Base-by-base conservation (phyloP, 2,329 filamentous ascomycete genomes). In the Trichoderma sp. region DNA sequence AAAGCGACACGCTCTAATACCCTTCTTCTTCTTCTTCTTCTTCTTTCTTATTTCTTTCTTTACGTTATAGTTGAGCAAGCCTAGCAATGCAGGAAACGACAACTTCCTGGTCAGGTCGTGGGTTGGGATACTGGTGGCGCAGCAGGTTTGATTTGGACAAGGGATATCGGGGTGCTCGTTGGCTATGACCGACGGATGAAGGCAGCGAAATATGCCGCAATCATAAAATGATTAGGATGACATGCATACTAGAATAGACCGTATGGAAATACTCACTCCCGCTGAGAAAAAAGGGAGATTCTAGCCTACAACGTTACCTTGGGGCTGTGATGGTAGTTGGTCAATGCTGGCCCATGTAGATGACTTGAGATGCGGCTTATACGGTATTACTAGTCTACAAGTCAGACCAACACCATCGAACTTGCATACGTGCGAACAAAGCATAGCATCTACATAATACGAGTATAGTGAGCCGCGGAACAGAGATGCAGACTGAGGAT, bases 41-140 rank as follows among this genome's bases (percentile, higher is more conserved):
- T 34, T 34, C 28, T 34, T 34, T 3, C 19, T 19, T 45, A 3
- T 24, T 30, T 54, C 54, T 54, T 24, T n/a, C 50, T 19, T 24
- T 39, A 26, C 9, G 9, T 12, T 34, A 3, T 10, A 10, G 9
- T 34, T 3, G 10, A 34, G 60, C 50, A 63, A 44, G 60, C 50
- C 45, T 55, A n/a, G 60, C 60, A 47, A 47, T 62, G 58, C 59
- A 24, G 5, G 26, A 43, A 30, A 44, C n/a, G 28, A 47, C 44
- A 28, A 7, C 26, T 17, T n/a, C 19, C 47, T 47, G 50, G 26
- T 2, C 51, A n/a, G 41, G 2, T 47, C 39, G 43, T 44, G 4
- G 56, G 3, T 21, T 54, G 30, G 44, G 50, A 39, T 26, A 15
- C 19, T 10, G 60, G 19, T 63, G 60, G 50, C 60, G 50, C 60